Conservation (phyloP, 768 basidiomycete genomes). For the Astraeus odoratus region DNA sequence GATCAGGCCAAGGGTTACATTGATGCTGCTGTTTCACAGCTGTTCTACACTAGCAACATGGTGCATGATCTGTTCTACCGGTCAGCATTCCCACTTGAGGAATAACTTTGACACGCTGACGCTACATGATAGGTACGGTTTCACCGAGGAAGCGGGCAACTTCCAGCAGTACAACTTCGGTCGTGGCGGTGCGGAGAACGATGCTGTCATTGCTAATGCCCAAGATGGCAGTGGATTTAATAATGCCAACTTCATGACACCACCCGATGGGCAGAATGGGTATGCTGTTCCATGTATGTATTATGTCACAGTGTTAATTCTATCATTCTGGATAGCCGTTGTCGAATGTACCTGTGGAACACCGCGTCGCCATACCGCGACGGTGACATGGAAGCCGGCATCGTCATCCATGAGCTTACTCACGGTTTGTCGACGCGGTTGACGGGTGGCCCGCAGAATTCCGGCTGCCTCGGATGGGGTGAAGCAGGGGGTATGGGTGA, state of each 20-base stretch:
- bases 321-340: conserved; percentile 35
- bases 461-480: conserved; percentile 92
- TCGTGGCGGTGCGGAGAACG: conserved; percentile 77
- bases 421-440: conserved; percentile 92
- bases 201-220: conserved; percentile 91
- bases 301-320: background rate
- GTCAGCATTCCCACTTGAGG: conserved; percentile 17
- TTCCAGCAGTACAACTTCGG: conserved; percentile 99
- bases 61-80: conserved; percentile 81
- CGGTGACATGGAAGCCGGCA: conserved; percentile 93
- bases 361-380: conserved; percentile 86
- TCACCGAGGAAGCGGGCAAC: conserved; percentile 87
- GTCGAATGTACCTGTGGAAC: conserved; percentile 97
- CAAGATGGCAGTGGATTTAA: conserved; percentile 94
- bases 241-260: conserved; percentile 89
- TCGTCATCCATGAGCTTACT: conserved; percentile 85
- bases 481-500: conserved; percentile 98
- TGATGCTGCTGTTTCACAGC: conserved; percentile 78
- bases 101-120: background rate
- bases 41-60: conserved; percentile 84
- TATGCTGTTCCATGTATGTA: conserved; percentile 8
- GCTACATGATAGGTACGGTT: conserved; percentile 59
- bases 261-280: conserved; percentile 79
- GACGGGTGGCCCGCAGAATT: conserved; percentile 90
- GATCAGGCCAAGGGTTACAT: conserved; percentile 77